Evolutionary conservation across 148 eudicot species (phyloP), one percentile per base, ranked within the genome.

Genomic region (Agrostemma githago): DNA sequence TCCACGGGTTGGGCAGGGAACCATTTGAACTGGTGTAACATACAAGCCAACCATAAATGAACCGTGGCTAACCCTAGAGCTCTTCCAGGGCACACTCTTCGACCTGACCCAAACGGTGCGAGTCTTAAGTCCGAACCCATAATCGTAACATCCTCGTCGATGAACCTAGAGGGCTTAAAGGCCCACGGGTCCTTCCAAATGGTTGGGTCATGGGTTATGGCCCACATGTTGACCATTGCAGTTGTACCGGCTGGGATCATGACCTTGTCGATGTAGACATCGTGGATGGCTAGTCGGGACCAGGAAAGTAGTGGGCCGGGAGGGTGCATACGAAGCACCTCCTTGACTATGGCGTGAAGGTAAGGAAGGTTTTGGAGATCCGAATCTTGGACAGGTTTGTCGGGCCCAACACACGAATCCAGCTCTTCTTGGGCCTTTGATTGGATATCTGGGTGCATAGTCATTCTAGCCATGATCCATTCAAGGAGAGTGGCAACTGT

Each of bases 201-300:
- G 37, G 83, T 21, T 4, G 92, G 86, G 74, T 92, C 94, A 10
- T 88, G 97, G 59, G 92, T 81, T 51, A 92, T 92, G 76, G 97
- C 92, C 97, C 97, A 92, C 97, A 92, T 92, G 84, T 92, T 92
- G 5, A 92, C 94, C 97, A 92, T 89, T 0, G 94, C 97, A 0
- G 92, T 89, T 7, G 97, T 89, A 71, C 94, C 93, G 66, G 89
- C 89, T 8, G 94, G 97, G 68, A 89, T 73, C 48, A 74, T 70
- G 72, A 76, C 72, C 58, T 88, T 84, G 78, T 77, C 92, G 5
- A 92, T 66, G 68, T 84, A 83, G 74, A 81, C 83, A 70, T 92
- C 97, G 6, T 85, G 87, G 76, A 80, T 72, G 0, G 97, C 84
- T 5, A 92, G 80, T 16, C 97, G 95, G 63, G 97, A 90, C 97